phyloP scores from a whole-genome alignment of 164 flowering plant genomes.

The Macadamia integrifolia region DNA sequence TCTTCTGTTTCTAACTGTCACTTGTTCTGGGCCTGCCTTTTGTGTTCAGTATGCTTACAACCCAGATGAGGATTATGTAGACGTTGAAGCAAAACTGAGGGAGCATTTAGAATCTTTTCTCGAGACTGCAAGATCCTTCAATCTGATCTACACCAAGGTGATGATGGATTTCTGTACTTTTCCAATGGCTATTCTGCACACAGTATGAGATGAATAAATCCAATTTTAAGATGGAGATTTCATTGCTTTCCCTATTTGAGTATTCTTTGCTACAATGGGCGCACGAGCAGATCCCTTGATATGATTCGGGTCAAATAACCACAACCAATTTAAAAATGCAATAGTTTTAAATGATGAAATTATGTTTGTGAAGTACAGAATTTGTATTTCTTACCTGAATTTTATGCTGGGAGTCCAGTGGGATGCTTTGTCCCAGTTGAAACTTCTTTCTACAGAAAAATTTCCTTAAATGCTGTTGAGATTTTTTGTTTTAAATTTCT shows the following conservation, averaged over 20 bases:
- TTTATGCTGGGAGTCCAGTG: too few species aligned
- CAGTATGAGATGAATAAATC: neutral
- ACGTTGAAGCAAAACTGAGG: slow-evolving; percentile 66
- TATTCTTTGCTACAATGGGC: neutral
- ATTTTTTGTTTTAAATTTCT: neutral
- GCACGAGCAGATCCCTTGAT: neutral
- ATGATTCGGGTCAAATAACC: neutral
- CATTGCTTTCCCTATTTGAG: neutral
- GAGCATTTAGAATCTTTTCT: slow-evolving; percentile 80
- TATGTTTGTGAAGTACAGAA: neutral
- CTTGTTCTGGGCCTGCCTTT: slow-evolving; percentile 1
- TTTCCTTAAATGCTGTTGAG: neutral
- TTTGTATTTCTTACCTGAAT: too few species aligned
- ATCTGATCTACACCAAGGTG: slow-evolving; percentile 88
- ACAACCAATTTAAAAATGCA: neutral
- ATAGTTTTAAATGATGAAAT: neutral
- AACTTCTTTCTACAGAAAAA: neutral
- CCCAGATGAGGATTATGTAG: slow-evolving; percentile 88
- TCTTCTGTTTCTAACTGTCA: neutral
- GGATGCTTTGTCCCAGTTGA: neutral
- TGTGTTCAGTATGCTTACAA: slow-evolving; percentile 72
- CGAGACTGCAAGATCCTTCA: slow-evolving; percentile 91
- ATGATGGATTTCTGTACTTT: slow-evolving; percentile 1
- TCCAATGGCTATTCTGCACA: neutral
- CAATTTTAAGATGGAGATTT: neutral